Evolutionary conservation across 2,329 filamentous ascomycete genomes (phyloP).

Genomic region (Fusarium tjaetaba): DNA sequence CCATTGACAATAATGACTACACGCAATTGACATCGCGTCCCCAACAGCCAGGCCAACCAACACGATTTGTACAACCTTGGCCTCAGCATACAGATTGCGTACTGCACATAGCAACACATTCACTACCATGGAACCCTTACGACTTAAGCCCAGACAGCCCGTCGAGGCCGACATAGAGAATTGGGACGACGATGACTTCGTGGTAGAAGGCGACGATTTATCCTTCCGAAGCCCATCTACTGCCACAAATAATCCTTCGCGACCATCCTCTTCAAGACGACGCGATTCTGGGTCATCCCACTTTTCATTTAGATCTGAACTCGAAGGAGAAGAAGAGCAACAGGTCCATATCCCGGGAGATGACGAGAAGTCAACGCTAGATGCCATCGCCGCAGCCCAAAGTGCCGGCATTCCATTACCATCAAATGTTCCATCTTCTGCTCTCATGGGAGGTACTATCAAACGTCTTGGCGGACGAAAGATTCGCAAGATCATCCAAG

Average conservation of each 20-base stretch:
- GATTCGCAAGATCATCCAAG: constrained; percentile 76
- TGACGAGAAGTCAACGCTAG: constrained; percentile 83
- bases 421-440: constrained; percentile 85
- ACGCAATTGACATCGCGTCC: constrained; percentile 42
- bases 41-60: constrained; percentile 29
- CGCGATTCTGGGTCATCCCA: constrained; percentile 86
- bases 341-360: constrained; percentile 86
- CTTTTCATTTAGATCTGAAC: constrained; percentile 82
- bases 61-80: constrained; percentile 22
- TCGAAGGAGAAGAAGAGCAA: constrained; percentile 87
- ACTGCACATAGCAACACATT: constrained; percentile 15
- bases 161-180: constrained; percentile 74
- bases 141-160: constrained; percentile 62
- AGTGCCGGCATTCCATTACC: constrained; percentile 93
- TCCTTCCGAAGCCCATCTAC: constrained; percentile 64
- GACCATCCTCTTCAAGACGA: constrained; percentile 56
- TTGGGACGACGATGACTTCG: constrained; percentile 82
- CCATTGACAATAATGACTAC: constrained; percentile 45
- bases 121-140: constrained; percentile 63
- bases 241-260: constrained; percentile 53
- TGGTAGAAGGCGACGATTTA: constrained; percentile 74
- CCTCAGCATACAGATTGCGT: constrained; percentile 18
- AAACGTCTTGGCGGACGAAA: constrained; percentile 84
- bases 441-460: constrained; percentile 90
- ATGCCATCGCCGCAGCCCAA: constrained; percentile 88